Base-by-base conservation (phyloP, 257 asterid species). In the Nicotiana undulata region DNA sequence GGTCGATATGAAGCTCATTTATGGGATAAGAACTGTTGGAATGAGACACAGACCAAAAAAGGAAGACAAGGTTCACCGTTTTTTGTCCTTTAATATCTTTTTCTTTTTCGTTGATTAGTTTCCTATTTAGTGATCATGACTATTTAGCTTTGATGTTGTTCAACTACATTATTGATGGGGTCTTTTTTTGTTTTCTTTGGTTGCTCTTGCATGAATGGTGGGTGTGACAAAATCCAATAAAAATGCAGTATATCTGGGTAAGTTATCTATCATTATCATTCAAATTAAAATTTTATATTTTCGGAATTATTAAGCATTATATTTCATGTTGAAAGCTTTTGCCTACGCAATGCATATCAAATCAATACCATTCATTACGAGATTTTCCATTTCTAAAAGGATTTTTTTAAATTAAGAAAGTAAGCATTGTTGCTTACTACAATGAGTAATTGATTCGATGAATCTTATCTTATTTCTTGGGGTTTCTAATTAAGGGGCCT, bases 11-110 rank as follows among this genome's bases (percentile, higher is more conserved):
- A 95, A 89, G 99, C 99, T 82, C 99, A 95, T 88, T 77, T 95
- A 83, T 95, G 99, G 99, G 99, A 95, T 87, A 95, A 93, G 87
- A 89, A 95, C 66, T 89, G 97, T 86, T 95, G 98, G 99, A 95
- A 95, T 81, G 91, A 95, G 64, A 83, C 97, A 1, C 99, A 92
- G 63, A 95, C 81, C 85, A 95, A 90, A 87, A 95, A 95, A 90
- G 99, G 99, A 82, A 92, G 97, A 91, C 99, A 95, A 77, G 81
- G 81, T 77, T 58, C 16, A 12, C 6, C 6, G 4, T 28, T 28
- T 0, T 9, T 76, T 40, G 28, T 18, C 24, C 24, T 18, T 4
- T 56, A 0, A 24, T 7, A 12, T 28, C 0, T 4, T 18, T 13
- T 34, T 67, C 6, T 28, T 52, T 63, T 24, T 22, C 8, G 24